Evolutionary conservation across 2,329 filamentous ascomycete genomes (phyloP).

Genomic region (Elsinoe ampelina): DNA sequence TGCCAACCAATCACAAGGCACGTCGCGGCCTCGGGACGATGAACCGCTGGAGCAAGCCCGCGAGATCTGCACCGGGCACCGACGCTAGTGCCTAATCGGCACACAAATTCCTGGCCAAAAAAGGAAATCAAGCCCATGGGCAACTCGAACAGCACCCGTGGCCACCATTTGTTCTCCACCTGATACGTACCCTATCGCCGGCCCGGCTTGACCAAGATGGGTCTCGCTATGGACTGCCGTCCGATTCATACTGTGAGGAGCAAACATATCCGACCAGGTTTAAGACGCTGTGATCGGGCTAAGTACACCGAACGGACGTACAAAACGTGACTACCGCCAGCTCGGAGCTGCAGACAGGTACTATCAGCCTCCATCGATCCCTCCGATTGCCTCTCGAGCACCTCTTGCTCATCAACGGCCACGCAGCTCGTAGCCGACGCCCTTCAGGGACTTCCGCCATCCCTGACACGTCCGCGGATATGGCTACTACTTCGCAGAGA

Average conservation of each 20-base stretch:
- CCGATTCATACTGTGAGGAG: background rate
- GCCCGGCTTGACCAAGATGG: background rate
- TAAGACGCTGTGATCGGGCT: no score
- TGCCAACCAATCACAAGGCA: background rate
- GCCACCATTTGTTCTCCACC: background rate
- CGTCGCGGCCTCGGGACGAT: background rate
- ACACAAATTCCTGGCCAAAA: background rate
- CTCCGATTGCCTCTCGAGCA: no score
- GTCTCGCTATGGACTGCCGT: background rate
- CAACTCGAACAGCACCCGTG: background rate
- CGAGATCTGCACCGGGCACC: background rate
- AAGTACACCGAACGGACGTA: background rate
- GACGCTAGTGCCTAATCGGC: background rate
- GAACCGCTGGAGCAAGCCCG: background rate
- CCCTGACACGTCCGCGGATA: background rate
- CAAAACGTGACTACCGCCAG: background rate
- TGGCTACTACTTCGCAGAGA: slow-evolving; percentile 22
- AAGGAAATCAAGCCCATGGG: background rate
- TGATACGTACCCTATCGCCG: background rate
- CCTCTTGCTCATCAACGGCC: background rate
- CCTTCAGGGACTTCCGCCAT: background rate
- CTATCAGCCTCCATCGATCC: no score
- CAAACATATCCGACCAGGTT: background rate
- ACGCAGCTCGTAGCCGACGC: background rate
- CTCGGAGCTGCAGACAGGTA: no score